Evolutionary conservation across 2,329 filamentous ascomycete species (phyloP), one percentile per base, ranked within the genome.

Genomic region (Cladophialophora psammophila): DNA sequence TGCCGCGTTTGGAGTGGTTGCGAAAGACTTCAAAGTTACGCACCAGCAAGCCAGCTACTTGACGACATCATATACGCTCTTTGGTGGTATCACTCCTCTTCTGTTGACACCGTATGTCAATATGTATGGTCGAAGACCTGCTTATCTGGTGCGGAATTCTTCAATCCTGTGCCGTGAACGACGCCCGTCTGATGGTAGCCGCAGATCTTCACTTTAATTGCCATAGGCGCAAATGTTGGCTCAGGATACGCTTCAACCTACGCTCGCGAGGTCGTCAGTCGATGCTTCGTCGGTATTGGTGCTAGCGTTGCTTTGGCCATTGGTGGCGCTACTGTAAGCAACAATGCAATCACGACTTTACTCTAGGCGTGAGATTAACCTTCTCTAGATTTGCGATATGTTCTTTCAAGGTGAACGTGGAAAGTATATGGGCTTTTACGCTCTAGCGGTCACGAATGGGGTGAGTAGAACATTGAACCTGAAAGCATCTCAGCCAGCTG

Each of bases 61-160:
- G 26, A 59, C 56, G 31, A 59, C 56, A 12, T 59, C 56, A 1
- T 59, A 59, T 7, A 59, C 56, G n/a, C 56, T 59, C 42, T 32
- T 59, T 48, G 56, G 56, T 35, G 56, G 56, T 5, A 20, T 59
- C 38, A 59, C 56, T 15, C 56, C 56, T 26, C 26, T 59, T 7
- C 56, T 59, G 12, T 45, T 59, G 56, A 59, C 56, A 20, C 56
- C 56, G 35, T 59, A 59, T 20, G 56, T 59, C 56, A 59, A 59
- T 32, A 31, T 59, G 56, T 59, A 59, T 42, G 56, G 56, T 42
- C 56, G 56, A 5, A 59, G 56, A 12, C 56, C 56, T 42, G 56
- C 56, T 2, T 59, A 59, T 45, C 38, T 59, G 38, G 56, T 59
- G 13, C 42, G 38, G 10, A 34, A 42, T 20, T 8, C 6, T 9